A percentile compares a stretch with the other conserved stretches of the same genome.
Conservation (phyloP, 2,329 filamentous ascomycete species). For the Colletotrichum higginsianum region DNA sequence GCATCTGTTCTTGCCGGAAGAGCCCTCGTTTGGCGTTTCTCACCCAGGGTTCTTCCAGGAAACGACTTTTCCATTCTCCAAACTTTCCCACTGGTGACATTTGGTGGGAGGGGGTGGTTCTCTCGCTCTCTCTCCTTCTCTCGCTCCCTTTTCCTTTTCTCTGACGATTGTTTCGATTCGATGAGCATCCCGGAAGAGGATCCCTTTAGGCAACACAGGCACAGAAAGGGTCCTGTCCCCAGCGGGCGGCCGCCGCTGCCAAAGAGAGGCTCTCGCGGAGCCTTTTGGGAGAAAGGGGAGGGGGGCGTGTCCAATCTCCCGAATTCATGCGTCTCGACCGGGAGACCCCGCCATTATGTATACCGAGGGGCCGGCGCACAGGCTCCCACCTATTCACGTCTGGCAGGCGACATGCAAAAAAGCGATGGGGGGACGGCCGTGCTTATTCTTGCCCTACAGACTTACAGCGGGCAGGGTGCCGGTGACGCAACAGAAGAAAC, state of each 20-base stretch:
- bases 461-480: not conserved
- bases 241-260: not conserved
- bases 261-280: not conserved
- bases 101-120: no score
- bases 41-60: slow-evolving; percentile 14
- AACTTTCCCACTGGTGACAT: slow-evolving; percentile 1
- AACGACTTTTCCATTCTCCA: slow-evolving; percentile 2
- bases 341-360: slow-evolving; percentile 35
- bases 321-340: slow-evolving; percentile 40
- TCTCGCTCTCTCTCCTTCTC: no score
- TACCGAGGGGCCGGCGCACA: slow-evolving; percentile 12
- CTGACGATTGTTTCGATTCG: slow-evolving; percentile 38
- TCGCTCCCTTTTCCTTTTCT: not conserved
- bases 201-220: slow-evolving; percentile 11
- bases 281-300: not conserved
- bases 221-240: not conserved
- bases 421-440: slow-evolving; percentile 34
- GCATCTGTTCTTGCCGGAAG: slow-evolving; percentile 9
- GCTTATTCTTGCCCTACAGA: slow-evolving; percentile 39
- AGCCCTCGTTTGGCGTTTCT: slow-evolving; percentile 5
- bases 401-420: not conserved
- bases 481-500: slow-evolving; percentile 10
- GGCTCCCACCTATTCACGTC: not conserved
- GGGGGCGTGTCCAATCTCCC: slow-evolving; percentile 39
- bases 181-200: slow-evolving; percentile 28